Conservation (phyloP, 192 early-diverging fungal species). For the Backusella tarrabulga region DNA sequence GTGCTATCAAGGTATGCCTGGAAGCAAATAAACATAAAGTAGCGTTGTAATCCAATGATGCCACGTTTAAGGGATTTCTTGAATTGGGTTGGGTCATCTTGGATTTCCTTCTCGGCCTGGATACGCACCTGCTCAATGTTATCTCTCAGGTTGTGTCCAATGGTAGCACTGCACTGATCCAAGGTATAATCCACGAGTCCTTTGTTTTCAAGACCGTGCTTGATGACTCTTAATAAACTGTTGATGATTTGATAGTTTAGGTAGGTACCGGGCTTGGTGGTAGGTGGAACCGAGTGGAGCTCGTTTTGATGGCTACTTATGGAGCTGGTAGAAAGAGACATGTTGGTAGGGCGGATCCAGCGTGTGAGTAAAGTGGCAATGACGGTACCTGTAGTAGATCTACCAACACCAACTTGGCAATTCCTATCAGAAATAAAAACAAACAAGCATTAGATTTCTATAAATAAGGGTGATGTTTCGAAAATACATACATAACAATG, state of each 20-base stretch:
- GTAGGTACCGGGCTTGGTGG: not conserved
- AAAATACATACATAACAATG: conserved; percentile 46
- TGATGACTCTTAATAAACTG: conserved; percentile 55
- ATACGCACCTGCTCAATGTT: conserved; percentile 46
- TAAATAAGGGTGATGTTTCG: not conserved
- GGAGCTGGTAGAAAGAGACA: too few relatives aligned
- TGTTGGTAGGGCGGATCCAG: conserved; percentile 23
- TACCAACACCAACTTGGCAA: conserved; percentile 62
- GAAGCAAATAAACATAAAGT: conserved; percentile 61
- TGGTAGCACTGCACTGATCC: conserved; percentile 41
- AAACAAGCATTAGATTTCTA: not conserved
- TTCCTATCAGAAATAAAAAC: conserved; percentile 32
- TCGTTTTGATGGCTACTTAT: not conserved
- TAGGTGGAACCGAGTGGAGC: not conserved
- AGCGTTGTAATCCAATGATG: conserved; percentile 41
- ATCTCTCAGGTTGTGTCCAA: conserved; percentile 50
- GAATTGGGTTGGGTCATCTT: conserved; percentile 8
- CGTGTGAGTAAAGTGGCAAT: conserved; percentile 34
- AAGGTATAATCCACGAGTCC: conserved; percentile 53
- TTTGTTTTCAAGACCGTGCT: conserved; percentile 56
- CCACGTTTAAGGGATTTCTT: conserved; percentile 28
- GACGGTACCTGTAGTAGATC: conserved; percentile 50
- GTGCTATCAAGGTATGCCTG: conserved; percentile 50
- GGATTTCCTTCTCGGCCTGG: conserved; percentile 31
- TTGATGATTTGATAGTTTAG: conserved; percentile 58